Evolutionary conservation across 2,329 filamentous ascomycete genomes (phyloP), one percentile per base, ranked within the genome.

Genomic region (Colletotrichum simmondsii): DNA sequence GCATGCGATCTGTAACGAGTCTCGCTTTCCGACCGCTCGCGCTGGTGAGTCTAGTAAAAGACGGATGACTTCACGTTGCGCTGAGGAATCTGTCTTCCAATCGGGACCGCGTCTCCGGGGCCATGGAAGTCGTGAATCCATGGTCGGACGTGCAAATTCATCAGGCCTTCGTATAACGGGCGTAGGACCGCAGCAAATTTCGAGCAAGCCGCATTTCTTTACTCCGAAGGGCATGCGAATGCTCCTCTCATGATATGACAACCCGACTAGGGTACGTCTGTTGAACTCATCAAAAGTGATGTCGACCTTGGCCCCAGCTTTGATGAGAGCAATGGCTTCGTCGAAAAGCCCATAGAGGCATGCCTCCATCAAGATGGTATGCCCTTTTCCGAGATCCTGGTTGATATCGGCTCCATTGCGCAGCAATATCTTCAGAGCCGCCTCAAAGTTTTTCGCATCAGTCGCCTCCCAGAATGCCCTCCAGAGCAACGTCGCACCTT

Each of bases 281-380:
- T 37, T 10, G 14, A 42, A 46, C 12, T 8, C 28, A 4, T 57
- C 14, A 10, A 65, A 28, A 24, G 42, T 19, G 22, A 65, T 19
- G 8, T 54, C 56, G n/a, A 28, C 52, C 28, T 56, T 30, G 24
- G 63, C 63, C 10, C 63, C 63, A n/a, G 52, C 28, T 16, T 58
- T 35, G 3, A 65, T 19, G 14, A 65, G 52, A 7, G 28, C 35
- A 28, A 65, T 12, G 2, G 52, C 63, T 6, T 56, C n/a, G 3
- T 46, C 22, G 46, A 56, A 57, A 5, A 30, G 16, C 16, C 35
- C 63, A 4, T 30, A 14, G 19, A 54, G 24, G 58, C 66, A 68
- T 12, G 66, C 66, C 22, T 68, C 66, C 1, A 57, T 32, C 16
- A 68, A 46, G 7, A 68, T 19, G 8, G 66, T 68, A 22, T 68